Evolutionary conservation across 1,284 basidiomycete genomes (phyloP).

Genomic region (Cutaneotrichosporon daszewskae): DNA sequence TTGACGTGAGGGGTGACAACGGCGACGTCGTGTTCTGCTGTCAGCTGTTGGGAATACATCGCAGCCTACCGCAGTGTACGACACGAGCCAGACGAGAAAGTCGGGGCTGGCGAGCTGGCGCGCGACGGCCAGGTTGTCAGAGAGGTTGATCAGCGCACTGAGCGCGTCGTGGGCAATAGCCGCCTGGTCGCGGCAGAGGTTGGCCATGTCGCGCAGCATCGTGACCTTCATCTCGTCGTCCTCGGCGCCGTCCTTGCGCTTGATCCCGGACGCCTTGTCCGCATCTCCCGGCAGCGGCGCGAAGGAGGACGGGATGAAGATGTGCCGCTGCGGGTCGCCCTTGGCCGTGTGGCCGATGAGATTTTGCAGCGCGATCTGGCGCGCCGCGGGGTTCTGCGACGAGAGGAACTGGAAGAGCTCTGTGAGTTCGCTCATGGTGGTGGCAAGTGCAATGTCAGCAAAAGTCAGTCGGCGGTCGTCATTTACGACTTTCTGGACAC

Average conservation of each 20-base stretch:
- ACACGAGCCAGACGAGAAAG: conserved; percentile 78
- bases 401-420: conserved; percentile 80
- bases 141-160: conserved; percentile 87
- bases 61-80: conserved; percentile 76
- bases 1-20: conserved; percentile 87
- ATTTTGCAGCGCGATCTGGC: conserved; percentile 79
- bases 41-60: conserved; percentile 9
- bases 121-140: conserved; percentile 71
- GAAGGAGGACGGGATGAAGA: conserved; percentile 59
- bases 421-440: conserved; percentile 40
- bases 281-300: conserved; percentile 38
- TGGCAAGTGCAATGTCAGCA: background rate
- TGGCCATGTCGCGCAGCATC: conserved; percentile 60
- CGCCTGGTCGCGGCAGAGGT: conserved; percentile 77
- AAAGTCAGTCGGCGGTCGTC: background rate
- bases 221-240: conserved; percentile 62
- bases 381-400: conserved; percentile 78
- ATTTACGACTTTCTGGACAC: background rate
- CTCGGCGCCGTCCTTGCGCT: conserved; percentile 44
- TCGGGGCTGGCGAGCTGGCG: conserved; percentile 64
- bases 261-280: conserved; percentile 43
- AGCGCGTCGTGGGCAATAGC: conserved; percentile 93
- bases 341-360: conserved; percentile 72
- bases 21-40: conserved; percentile 73
- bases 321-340: conserved; percentile 62